Conservation (phyloP, 164 flowering plant species). For the Santalum album region DNA sequence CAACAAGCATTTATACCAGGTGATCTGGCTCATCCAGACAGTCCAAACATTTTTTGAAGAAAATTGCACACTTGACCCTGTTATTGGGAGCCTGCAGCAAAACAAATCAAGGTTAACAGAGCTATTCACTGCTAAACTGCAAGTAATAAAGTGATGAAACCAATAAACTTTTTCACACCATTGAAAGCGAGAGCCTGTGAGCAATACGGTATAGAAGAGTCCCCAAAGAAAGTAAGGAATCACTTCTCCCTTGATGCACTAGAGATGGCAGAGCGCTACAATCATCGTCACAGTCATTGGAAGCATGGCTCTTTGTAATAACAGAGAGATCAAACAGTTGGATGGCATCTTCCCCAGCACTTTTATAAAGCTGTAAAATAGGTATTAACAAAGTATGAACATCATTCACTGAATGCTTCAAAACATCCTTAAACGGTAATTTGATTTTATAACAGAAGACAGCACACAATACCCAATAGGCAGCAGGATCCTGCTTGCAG, state of each 20-base stretch:
- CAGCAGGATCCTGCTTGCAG: slow-evolving; percentile 98
- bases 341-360: slow-evolving; percentile 89
- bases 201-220: slow-evolving; percentile 83
- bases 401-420: neutral
- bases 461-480: slow-evolving; percentile 73
- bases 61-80: slow-evolving; percentile 63
- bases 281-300: slow-evolving; percentile 43
- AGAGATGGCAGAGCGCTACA: slow-evolving; percentile 59
- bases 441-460: neutral
- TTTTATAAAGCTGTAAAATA: slow-evolving; percentile 68
- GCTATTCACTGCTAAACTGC: neutral
- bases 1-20: slow-evolving; percentile 40
- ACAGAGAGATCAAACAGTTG: slow-evolving; percentile 94
- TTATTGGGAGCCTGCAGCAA: slow-evolving; percentile 51
- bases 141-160: neutral
- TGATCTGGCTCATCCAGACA: slow-evolving; percentile 84
- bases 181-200: slow-evolving; percentile 84
- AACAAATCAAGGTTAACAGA: slow-evolving; percentile 10
- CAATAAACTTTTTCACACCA: slow-evolving; percentile 33
- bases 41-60: slow-evolving; percentile 72
- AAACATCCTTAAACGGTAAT: neutral
- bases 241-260: slow-evolving; percentile 61
- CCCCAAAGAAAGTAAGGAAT: slow-evolving; percentile 71
- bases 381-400: neutral
- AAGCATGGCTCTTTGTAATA: slow-evolving; percentile 52